Evolutionary conservation across 2,329 filamentous ascomycete species (phyloP), one percentile per base, ranked within the genome.

Genomic region (Fusarium austroafricanum): DNA sequence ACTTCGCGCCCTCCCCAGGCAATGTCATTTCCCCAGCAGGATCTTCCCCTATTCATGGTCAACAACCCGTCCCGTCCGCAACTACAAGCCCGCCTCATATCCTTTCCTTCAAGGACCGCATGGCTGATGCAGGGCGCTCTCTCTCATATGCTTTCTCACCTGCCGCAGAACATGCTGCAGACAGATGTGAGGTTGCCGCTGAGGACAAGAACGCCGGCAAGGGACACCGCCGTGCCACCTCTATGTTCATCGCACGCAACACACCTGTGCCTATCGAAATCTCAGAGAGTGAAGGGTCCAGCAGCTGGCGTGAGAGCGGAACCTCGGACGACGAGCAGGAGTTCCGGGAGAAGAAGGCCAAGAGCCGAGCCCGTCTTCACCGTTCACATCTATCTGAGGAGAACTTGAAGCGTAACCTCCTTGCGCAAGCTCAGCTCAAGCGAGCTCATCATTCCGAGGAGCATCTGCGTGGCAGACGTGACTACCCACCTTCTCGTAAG

Each of bases 371-470:
- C 7, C 38, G 29, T 10, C 37, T 62, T 7, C 35, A 37, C 5
- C 65, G 61, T 5, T 11, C 21, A 11, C 52, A 62, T 17, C 28
- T 68, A 0, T 68, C 66, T 0, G 61, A 54, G 10, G 55, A 68
- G 29, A 68, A 68, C 20, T 7, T 68, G 4, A 68, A 58, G 44
- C 49, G 55, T 3, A 69, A 69, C 37, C 43, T 40, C 6, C 40
- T 62, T 5, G 53, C 29, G 8, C 51, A 62, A 11, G 46, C 45
- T 9, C 44, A 20, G 12, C 37, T 58, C 9, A 65, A 44, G 15
- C 46, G 59, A 11, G 15, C 37, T 2, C 38, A 51, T 21, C 46
- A 37, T 6, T 65, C 61, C 3, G 61, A 65, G 29, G 61, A 58
- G 5, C 42, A 51, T 2, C 23, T 55, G 5, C 39, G 54, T 12